These are phyloP conservation scores for Ganoderma lingzhi DNA, from an alignment of 1,284 basidiomycete genomes.

Conservation along the genomic window DNA sequence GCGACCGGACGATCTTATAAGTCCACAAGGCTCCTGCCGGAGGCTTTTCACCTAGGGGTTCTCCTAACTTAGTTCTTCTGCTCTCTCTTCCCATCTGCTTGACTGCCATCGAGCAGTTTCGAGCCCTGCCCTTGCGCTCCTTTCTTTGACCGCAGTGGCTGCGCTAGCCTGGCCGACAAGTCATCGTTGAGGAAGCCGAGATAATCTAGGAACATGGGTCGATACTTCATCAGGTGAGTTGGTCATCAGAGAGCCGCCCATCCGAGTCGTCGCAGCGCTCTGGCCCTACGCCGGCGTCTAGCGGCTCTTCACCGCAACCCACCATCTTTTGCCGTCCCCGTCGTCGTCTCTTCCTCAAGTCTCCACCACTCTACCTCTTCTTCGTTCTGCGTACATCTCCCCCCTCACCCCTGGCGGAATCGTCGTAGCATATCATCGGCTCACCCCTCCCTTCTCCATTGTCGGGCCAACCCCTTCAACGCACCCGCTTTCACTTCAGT, in stretches of 20 bases:
- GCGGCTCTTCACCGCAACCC: slow-evolving; percentile 1
- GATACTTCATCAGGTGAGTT: slow-evolving; percentile 18
- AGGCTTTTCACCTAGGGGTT: neutral
- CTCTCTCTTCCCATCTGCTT: slow-evolving; percentile 2
- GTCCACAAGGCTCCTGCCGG: neutral
- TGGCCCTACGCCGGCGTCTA: neutral
- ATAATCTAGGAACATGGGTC: slow-evolving; percentile 13
- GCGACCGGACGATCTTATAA: slow-evolving; percentile 1
- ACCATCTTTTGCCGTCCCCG: slow-evolving; percentile 12
- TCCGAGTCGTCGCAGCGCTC: slow-evolving; percentile 1
- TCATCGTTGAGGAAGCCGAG: neutral
- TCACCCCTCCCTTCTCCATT: slow-evolving; percentile 5
- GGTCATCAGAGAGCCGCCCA: slow-evolving; percentile 9
- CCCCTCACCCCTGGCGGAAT: slow-evolving; percentile 11
- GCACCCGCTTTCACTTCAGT: slow-evolving; percentile 5
- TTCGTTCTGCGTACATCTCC: slow-evolving; percentile 4
- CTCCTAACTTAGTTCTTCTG: slow-evolving; percentile 3
- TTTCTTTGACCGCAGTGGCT: neutral
- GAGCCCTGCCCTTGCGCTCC: slow-evolving; percentile 2
- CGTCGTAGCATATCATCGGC: neutral
- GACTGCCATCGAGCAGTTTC: neutral
- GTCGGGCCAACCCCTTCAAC: slow-evolving; percentile 8
- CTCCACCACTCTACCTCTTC: slow-evolving; percentile 13
- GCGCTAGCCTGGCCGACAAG: neutral
- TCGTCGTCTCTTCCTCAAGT: slow-evolving; percentile 13